A percentile compares a stretch with the other conserved stretches of the same genome.
These are phyloP conservation scores for Cutaneotrichosporon dermatis DNA, from an alignment of 1,284 basidiomycete genomes.

Conservation along the genomic window DNA sequence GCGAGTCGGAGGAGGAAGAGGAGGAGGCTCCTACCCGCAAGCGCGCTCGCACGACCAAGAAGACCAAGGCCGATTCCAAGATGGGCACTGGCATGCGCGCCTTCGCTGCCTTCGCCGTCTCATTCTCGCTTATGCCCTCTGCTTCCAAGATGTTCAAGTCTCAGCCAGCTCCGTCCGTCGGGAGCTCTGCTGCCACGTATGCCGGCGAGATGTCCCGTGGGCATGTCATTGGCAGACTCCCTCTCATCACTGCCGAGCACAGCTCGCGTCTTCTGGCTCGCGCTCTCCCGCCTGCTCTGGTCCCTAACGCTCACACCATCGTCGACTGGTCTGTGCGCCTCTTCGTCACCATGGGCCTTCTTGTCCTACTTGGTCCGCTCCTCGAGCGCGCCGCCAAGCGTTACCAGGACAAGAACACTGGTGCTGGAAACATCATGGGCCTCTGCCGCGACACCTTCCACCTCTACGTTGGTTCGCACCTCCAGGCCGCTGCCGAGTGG, in stretches of 20 bases:
- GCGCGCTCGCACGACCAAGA: constrained; percentile 21
- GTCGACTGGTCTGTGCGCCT: constrained; percentile 42
- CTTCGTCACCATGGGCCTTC: constrained; percentile 32
- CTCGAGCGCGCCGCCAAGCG: constrained; percentile 15
- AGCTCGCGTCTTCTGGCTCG: constrained; percentile 32
- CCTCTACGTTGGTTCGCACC: constrained; percentile 6
- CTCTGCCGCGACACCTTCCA: constrained; percentile 22
- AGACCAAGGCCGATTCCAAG: constrained; percentile 12
- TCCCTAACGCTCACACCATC: constrained; percentile 28
- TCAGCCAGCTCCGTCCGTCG: constrained; percentile 3
- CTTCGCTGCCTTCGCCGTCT: constrained; percentile 45
- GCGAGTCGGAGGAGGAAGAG: constrained; percentile 32
- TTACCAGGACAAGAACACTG: constrained; percentile 18
- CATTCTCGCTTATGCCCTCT: constrained; percentile 41
- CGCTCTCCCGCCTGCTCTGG: constrained; percentile 27
- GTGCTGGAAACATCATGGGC: constrained; percentile 14
- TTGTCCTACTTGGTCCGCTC: constrained; percentile 29
- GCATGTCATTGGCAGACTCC: constrained; percentile 36
- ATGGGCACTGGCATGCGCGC: constrained; percentile 25
- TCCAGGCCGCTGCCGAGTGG: constrained; percentile 20
- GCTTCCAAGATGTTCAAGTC: constrained; percentile 27
- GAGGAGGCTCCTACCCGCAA: constrained; percentile 22
- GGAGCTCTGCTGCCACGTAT: background rate
- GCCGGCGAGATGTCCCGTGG: constrained; percentile 16
- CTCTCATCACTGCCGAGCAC: constrained; percentile 44